These are phyloP conservation scores for Penicillium subrubescens DNA, from an alignment of 495 filamentous ascomycete species.

Conservation along the genomic window DNA sequence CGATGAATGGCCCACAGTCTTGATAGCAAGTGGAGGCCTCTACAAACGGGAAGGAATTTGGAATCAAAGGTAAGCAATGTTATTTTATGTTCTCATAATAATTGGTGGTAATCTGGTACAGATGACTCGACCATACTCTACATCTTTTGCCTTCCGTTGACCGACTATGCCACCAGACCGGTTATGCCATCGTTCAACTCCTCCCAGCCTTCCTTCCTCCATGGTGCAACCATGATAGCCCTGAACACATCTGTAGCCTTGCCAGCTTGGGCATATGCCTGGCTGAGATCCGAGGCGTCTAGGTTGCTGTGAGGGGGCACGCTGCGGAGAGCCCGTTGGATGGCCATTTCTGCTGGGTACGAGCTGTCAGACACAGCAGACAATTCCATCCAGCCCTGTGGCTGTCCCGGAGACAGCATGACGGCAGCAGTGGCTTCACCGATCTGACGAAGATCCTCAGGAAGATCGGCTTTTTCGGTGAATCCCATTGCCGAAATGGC, in stretches of 20 bases:
- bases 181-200: constrained; percentile 37
- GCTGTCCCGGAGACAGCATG: constrained; percentile 74
- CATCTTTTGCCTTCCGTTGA: background rate
- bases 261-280: constrained; percentile 76
- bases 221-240: constrained; percentile 81
- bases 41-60: background rate
- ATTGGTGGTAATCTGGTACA: background rate
- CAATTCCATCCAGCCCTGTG: constrained; percentile 76
- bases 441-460: constrained; percentile 42
- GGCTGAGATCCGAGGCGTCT: constrained; percentile 66
- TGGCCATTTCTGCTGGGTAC: constrained; percentile 76
- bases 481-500: constrained; percentile 54
- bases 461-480: constrained; percentile 32
- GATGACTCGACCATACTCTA: background rate
- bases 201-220: constrained; percentile 68
- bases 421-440: constrained; percentile 67
- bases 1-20: background rate
- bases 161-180: constrained; percentile 17
- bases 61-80: background rate
- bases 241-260: constrained; percentile 71
- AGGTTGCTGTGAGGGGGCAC: constrained; percentile 71
- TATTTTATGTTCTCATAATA: constrained; percentile 3
- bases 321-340: constrained; percentile 71
- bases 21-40: background rate
- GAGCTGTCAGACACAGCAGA: constrained; percentile 54